Conservation (phyloP, 139 green algal species). For the Chlorella sp. region DNA sequence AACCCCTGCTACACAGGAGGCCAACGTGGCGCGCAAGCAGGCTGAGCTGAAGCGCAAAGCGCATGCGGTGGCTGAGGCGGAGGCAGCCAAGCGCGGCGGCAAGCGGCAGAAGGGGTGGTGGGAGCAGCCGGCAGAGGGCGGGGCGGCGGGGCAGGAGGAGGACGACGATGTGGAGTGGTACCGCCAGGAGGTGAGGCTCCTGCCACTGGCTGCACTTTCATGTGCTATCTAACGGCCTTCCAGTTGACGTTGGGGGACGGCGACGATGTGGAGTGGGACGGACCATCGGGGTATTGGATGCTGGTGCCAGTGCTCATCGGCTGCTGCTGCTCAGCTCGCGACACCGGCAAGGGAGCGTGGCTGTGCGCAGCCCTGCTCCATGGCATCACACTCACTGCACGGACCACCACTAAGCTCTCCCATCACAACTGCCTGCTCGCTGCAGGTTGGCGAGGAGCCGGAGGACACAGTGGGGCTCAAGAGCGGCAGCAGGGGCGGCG, state of each 20-base stretch:
- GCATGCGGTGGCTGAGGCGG: constrained; percentile 6
- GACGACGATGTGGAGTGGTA: constrained; percentile 77
- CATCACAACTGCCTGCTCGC: background rate
- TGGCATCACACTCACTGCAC: no score
- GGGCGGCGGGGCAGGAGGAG: constrained; percentile 38
- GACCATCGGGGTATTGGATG: no score
- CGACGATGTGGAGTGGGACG: no score
- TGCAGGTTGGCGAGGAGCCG: constrained; percentile 65
- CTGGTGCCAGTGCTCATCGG: no score
- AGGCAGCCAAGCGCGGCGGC: constrained; percentile 3
- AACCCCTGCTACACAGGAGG: constrained; percentile 47
- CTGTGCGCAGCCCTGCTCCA: no score
- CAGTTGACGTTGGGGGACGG: no score
- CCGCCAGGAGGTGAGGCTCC: constrained; percentile 41
- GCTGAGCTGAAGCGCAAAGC: constrained; percentile 56
- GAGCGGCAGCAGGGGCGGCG: background rate
- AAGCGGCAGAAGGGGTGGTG: constrained; percentile 36
- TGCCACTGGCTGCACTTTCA: background rate
- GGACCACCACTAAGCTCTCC: no score
- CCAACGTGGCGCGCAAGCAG: constrained; percentile 71
- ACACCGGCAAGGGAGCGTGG: no score
- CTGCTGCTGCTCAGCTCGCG: no score
- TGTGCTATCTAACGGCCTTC: no score
- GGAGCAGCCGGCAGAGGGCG: constrained; percentile 27
- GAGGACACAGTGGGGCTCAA: constrained; percentile 56